Percentiles rank a stretch among this genome's conserved stretches.
phyloP scores from a whole-genome alignment of 441 rosid genomes.

The Melastoma candidum region DNA sequence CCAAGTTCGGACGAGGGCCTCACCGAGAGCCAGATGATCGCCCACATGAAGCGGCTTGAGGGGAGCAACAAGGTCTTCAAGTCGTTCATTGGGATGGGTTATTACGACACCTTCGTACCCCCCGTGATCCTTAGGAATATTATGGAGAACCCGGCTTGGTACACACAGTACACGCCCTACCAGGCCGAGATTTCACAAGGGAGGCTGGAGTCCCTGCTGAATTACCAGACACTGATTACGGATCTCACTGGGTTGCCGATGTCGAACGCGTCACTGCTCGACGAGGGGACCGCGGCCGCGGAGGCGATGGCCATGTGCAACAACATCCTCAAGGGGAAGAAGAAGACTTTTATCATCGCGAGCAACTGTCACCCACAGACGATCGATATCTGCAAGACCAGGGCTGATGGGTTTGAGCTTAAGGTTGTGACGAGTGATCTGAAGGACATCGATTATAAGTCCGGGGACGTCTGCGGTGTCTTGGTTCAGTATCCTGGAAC shows the following conservation, averaged over 20 bases:
- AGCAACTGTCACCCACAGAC: constrained; percentile 90
- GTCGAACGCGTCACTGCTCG: constrained; percentile 88
- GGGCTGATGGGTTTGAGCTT: constrained; percentile 83
- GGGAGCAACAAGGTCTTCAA: constrained; percentile 73
- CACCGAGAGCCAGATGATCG: constrained; percentile 82
- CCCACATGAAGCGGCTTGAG: constrained; percentile 66
- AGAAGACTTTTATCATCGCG: constrained; percentile 81
- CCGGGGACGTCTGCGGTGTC: constrained; percentile 93
- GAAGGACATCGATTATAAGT: constrained; percentile 60
- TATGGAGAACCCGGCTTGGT: constrained; percentile 98
- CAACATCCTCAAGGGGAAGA: constrained; percentile 77
- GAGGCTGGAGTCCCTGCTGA: constrained; percentile 80
- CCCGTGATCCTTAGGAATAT: constrained; percentile 89
- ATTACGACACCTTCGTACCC: constrained; percentile 76
- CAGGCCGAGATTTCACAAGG: constrained; percentile 98
- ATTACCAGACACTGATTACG: constrained; percentile 76
- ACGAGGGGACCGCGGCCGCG: constrained; percentile 96
- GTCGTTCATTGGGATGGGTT: constrained; percentile 93
- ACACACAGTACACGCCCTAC: constrained; percentile 93
- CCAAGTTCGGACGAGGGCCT: constrained; percentile 70
- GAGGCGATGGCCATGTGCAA: constrained; percentile 99
- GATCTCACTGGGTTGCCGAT: constrained; percentile 92
- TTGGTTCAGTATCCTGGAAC: constrained; percentile 96
- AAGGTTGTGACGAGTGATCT: constrained; percentile 61
- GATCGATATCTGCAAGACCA: constrained; percentile 82